phyloP scores from a whole-genome alignment of 495 filamentous ascomycete genomes.

The Penicillium bialowiezense region DNA sequence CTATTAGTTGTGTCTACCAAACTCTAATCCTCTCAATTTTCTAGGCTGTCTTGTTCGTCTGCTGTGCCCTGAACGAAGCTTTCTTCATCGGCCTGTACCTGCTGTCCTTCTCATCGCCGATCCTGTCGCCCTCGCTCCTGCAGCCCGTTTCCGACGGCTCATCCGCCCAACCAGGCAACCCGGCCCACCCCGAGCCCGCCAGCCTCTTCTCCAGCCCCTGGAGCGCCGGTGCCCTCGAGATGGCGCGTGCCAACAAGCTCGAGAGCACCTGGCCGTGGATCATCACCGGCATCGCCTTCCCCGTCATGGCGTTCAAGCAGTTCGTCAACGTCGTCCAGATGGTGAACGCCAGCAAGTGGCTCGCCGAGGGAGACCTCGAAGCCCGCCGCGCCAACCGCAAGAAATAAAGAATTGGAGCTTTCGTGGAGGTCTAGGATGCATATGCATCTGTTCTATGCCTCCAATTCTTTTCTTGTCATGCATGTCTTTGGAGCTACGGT shows the following conservation, averaged over 20 bases:
- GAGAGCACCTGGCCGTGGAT: conserved; percentile 83
- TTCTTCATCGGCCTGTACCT: conserved; percentile 99
- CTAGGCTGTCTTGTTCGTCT: conserved; percentile 86
- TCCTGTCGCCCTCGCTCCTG: conserved; percentile 79
- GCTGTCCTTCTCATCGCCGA: conserved; percentile 88
- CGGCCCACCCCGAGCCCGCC: conserved; percentile 59
- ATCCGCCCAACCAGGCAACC: conserved; percentile 61
- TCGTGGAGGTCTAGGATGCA: neutral
- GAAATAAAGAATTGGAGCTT: conserved; percentile 17
- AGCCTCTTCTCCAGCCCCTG: conserved; percentile 79
- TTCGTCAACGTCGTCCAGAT: conserved; percentile 92
- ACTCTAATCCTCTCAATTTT: neutral
- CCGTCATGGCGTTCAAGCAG: conserved; percentile 89
- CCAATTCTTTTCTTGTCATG: conserved; percentile 20
- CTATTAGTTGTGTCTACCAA: neutral
- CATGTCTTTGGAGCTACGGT: conserved; percentile 43
- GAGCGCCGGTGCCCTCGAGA: conserved; percentile 85
- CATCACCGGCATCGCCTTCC: conserved; percentile 73
- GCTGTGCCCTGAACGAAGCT: conserved; percentile 86
- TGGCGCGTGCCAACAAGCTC: conserved; percentile 93
- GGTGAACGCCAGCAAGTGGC: conserved; percentile 87
- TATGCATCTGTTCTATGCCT: conserved; percentile 4
- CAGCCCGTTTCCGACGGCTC: conserved; percentile 44
- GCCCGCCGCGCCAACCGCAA: conserved; percentile 33
- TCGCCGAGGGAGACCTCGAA: conserved; percentile 78